A percentile compares a stretch with the other conserved stretches of the same genome.
Conservation (phyloP, 1,139 yeast genomes). For the Saccharomyces hybrid region DNA sequence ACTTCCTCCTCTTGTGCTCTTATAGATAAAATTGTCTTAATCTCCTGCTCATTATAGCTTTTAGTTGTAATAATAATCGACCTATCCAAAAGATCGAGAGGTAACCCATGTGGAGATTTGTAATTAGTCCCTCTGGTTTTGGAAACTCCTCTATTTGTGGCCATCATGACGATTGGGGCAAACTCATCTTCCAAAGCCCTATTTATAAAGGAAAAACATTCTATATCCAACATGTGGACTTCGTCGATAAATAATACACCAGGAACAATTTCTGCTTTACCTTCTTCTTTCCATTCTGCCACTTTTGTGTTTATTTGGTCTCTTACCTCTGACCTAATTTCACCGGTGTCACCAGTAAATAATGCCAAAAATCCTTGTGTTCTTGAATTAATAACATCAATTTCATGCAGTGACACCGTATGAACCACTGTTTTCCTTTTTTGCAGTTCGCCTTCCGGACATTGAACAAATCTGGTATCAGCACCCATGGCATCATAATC, state of each 20-base stretch:
- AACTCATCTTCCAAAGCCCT: constrained; percentile 95
- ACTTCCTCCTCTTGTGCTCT: constrained; percentile 97
- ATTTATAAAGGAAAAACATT: constrained; percentile 90
- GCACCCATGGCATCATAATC: constrained; percentile 99
- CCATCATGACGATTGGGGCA: constrained; percentile 97
- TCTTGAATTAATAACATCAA: constrained; percentile 95
- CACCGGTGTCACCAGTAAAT: constrained; percentile 97
- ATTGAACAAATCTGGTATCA: constrained; percentile 93
- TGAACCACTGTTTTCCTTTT: constrained; percentile 92
- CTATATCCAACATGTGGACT: constrained; percentile 97
- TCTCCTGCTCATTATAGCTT: constrained; percentile 71
- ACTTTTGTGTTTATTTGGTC: constrained; percentile 96
- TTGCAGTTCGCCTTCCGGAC: constrained; percentile 98
- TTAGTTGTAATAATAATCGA: constrained; percentile 86
- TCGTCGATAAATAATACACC: constrained; percentile 98
- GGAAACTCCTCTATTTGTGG: constrained; percentile 92
- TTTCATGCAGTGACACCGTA: constrained; percentile 93
- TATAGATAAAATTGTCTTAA: constrained; percentile 75
- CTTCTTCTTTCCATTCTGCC: constrained; percentile 99
- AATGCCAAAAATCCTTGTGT: constrained; percentile 96
- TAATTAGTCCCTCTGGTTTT: constrained; percentile 89
- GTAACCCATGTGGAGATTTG: constrained; percentile 94
- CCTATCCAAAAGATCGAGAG: constrained; percentile 89
- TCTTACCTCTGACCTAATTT: constrained; percentile 89
- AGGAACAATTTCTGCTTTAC: constrained; percentile 97